phyloP scores from a whole-genome alignment of 768 basidiomycete species.

The Trametes maxima region DNA sequence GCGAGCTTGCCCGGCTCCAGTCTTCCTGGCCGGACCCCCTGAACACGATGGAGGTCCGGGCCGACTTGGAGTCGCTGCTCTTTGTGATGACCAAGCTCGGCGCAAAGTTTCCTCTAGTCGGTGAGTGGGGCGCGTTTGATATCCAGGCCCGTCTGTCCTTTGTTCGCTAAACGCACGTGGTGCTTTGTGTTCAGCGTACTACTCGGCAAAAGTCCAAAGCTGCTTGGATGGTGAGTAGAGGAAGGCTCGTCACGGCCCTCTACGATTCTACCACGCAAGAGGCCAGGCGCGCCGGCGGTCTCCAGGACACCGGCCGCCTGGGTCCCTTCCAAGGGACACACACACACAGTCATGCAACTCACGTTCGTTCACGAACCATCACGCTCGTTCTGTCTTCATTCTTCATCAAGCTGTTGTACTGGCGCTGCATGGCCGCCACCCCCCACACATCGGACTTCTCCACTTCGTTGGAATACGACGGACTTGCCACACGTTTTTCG shows the following conservation, averaged over 20 bases:
- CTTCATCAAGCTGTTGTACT: conserved; percentile 15
- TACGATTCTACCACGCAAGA: conserved; percentile 16
- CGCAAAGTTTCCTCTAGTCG: conserved; percentile 61
- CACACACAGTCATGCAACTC: conserved; percentile 20
- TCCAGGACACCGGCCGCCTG: neutral
- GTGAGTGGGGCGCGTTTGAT: conserved; percentile 28
- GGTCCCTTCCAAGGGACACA: neutral
- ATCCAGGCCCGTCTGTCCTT: no score
- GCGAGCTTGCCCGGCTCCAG: conserved; percentile 65
- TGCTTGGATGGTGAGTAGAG: conserved; percentile 30
- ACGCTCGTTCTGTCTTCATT: conserved; percentile 23
- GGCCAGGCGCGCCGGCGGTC: neutral
- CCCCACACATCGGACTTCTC: conserved; percentile 10
- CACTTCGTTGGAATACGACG: conserved; percentile 13
- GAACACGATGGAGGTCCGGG: conserved; percentile 58
- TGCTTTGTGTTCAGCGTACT: conserved; percentile 24
- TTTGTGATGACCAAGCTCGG: conserved; percentile 67
- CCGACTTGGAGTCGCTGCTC: conserved; percentile 60
- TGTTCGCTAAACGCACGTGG: neutral
- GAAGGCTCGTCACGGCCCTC: conserved; percentile 1
- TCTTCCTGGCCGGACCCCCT: conserved; percentile 60
- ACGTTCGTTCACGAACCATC: conserved; percentile 28
- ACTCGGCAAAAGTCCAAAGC: conserved; percentile 34
- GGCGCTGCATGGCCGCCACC: conserved; percentile 21
- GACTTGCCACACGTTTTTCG: conserved; percentile 14